Evolutionary conservation across 2,329 filamentous ascomycete genomes (phyloP).

Genomic region (Ramularia endophylla): DNA sequence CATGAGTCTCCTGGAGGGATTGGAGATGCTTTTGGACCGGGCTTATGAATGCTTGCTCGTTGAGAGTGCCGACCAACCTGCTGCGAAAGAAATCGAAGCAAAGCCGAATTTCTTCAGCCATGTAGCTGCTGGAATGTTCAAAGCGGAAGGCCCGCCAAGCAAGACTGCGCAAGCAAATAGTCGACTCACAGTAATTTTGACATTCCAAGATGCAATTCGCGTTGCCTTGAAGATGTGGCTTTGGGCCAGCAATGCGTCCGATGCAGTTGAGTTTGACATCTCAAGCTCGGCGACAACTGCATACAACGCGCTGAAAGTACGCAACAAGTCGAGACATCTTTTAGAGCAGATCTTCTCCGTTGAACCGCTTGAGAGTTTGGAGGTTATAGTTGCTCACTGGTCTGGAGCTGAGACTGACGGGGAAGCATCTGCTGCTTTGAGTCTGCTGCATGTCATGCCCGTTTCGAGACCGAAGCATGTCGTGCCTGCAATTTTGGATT

Average conservation of each 20-base stretch:
- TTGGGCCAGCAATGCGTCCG: slow-evolving; percentile 67
- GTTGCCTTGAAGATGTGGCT: slow-evolving; percentile 94
- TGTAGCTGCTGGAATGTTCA: slow-evolving; percentile 88
- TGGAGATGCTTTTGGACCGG: slow-evolving; percentile 83
- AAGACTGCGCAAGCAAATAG: slow-evolving; percentile 87
- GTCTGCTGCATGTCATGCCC: slow-evolving; percentile 83
- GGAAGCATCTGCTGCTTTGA: slow-evolving; percentile 59
- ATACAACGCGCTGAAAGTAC: slow-evolving; percentile 85
- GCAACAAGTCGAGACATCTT: slow-evolving; percentile 79
- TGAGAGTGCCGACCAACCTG: slow-evolving; percentile 65
- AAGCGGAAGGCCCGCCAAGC: slow-evolving; percentile 62
- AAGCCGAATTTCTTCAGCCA: slow-evolving; percentile 81
- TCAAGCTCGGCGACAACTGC: slow-evolving; percentile 68
- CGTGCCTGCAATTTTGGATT: slow-evolving; percentile 90
- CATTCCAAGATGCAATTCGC: slow-evolving; percentile 90
- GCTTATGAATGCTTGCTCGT: slow-evolving; percentile 75
- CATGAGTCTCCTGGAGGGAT: slow-evolving; percentile 65
- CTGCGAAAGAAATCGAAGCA: slow-evolving; percentile 70
- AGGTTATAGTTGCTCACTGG: slow-evolving; percentile 87
- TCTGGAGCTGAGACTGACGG: slow-evolving; percentile 42
- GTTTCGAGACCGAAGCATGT: slow-evolving; percentile 86
- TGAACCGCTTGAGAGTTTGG: slow-evolving; percentile 86
- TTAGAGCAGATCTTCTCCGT: slow-evolving; percentile 90
- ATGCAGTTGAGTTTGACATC: slow-evolving; percentile 55
- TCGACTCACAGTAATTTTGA: slow-evolving; percentile 85